These are phyloP conservation scores for Centrapalus pauciflorus DNA, from an alignment of 129 eudicot genomes.

Conservation along the genomic window DNA sequence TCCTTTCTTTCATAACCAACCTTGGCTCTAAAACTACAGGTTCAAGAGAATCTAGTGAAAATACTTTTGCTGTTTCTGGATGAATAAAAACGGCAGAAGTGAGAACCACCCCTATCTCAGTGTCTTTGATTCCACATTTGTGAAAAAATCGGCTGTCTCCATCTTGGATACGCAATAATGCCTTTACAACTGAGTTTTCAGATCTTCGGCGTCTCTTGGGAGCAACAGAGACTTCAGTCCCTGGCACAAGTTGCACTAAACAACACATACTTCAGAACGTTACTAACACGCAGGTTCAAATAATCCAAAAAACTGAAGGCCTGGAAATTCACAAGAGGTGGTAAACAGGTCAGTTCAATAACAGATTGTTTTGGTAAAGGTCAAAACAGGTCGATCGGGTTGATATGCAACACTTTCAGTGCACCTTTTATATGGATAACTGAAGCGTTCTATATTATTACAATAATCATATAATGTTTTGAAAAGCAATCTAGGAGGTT, in stretches of 20 bases:
- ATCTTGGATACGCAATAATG: constrained; percentile 82
- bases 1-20: constrained; percentile 38
- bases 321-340: not conserved
- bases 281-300: not conserved
- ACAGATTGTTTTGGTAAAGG: too few relatives aligned
- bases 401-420: too few relatives aligned
- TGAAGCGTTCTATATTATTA: not conserved
- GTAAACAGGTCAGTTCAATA: too few relatives aligned
- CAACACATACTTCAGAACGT: constrained; percentile 25
- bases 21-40: constrained; percentile 64
- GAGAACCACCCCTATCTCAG: constrained; percentile 51
- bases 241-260: constrained; percentile 90
- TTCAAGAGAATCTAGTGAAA: constrained; percentile 51
- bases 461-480: not conserved
- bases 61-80: constrained; percentile 72
- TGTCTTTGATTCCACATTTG: constrained; percentile 42
- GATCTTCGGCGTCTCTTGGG: constrained; percentile 72
- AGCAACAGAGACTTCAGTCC: constrained; percentile 92
- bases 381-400: too few relatives aligned
- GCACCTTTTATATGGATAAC: too few relatives aligned
- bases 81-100: constrained; percentile 73
- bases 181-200: constrained; percentile 37
- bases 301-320: constrained; percentile 1
- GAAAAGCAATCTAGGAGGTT: not conserved
- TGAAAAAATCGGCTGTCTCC: constrained; percentile 50